Evolutionary conservation across 305 asterid genomes (phyloP).

Genomic region (Vinca major): DNA sequence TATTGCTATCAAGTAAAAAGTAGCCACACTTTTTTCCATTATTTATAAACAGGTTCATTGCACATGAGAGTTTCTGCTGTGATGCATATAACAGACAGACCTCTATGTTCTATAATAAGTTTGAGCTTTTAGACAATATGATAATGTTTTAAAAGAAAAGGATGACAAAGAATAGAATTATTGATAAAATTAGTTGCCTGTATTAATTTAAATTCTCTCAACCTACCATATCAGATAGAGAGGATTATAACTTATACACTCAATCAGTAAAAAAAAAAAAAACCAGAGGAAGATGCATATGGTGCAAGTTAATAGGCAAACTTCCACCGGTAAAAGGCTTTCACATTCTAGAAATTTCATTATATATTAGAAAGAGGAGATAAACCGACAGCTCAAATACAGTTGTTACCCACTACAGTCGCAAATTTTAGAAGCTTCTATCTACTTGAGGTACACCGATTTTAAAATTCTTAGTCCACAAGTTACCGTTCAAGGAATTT

Average conservation of each 20-base stretch:
- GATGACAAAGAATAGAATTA: background rate
- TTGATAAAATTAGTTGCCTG: background rate
- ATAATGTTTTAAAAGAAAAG: background rate
- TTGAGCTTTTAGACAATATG: background rate
- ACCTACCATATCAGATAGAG: background rate
- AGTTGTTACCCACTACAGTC: background rate
- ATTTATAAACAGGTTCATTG: background rate
- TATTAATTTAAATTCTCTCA: background rate
- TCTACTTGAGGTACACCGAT: background rate
- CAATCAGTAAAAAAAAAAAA: background rate
- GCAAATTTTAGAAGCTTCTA: background rate
- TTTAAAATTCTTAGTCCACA: background rate
- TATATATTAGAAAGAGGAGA: background rate
- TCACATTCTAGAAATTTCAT: background rate
- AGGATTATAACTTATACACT: too few species aligned
- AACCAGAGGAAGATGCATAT: background rate
- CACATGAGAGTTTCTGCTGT: background rate
- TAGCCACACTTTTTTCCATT: background rate
- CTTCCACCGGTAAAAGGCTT: background rate
- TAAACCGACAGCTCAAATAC: background rate
- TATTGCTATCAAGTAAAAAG: background rate
- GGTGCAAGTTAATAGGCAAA: background rate
- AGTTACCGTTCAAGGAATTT: background rate
- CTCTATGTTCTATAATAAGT: background rate
- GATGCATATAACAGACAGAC: background rate